A percentile compares a stretch with the other conserved stretches of the same genome.
These are phyloP conservation scores for Lactarius evosmus DNA, from an alignment of 768 basidiomycete species.

Conservation along the genomic window DNA sequence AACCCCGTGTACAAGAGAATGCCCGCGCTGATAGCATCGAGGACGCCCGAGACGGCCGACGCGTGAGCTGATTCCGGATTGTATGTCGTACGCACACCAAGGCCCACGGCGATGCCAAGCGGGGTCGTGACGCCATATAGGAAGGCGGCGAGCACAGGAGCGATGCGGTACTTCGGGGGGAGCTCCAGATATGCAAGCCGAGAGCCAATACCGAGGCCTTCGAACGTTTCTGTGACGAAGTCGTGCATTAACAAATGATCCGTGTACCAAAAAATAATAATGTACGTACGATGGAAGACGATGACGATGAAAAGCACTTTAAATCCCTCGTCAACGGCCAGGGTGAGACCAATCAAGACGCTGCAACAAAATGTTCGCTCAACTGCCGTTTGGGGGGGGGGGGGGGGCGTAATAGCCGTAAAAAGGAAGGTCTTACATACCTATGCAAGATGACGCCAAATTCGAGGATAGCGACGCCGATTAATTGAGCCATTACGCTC, in stretches of 20 bases:
- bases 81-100: conserved; percentile 73
- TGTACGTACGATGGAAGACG: conserved; percentile 83
- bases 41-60: conserved; percentile 75
- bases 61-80: conserved; percentile 76
- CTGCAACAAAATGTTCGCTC: conserved; percentile 37
- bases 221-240: conserved; percentile 72
- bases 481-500: conserved; percentile 56
- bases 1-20: conserved; percentile 86
- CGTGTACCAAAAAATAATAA: conserved; percentile 21
- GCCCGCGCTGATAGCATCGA: conserved; percentile 84
- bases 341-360: conserved; percentile 82
- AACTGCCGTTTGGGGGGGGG: too few relatives aligned
- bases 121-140: conserved; percentile 81
- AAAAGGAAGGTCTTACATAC: conserved; percentile 32
- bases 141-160: conserved; percentile 58
- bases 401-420: not conserved
- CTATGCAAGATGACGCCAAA: conserved; percentile 90
- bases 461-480: conserved; percentile 89
- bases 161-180: conserved; percentile 48
- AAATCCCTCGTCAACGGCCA: conserved; percentile 84
- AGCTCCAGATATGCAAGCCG: conserved; percentile 77
- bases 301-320: conserved; percentile 86
- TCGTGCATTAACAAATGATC: not conserved
- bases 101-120: conserved; percentile 81
- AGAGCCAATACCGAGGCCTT: conserved; percentile 90